Evolutionary conservation across 768 basidiomycete genomes (phyloP).

Genomic region (Wakefieldia striispora): DNA sequence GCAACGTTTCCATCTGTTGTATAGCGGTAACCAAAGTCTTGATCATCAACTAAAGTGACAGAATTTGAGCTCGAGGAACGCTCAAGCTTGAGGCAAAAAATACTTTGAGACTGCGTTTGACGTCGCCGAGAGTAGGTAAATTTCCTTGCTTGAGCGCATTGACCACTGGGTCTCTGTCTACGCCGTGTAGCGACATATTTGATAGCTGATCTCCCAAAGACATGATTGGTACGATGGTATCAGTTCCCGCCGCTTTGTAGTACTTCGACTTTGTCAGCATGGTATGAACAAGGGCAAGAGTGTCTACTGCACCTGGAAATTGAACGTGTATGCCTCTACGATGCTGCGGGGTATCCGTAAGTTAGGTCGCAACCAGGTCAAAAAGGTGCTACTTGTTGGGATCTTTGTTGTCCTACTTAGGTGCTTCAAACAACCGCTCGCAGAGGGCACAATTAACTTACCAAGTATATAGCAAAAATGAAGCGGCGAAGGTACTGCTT

Average conservation of each 20-base stretch:
- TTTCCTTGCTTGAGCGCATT: constrained; percentile 59
- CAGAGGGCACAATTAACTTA: constrained; percentile 32
- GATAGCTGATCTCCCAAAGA: constrained; percentile 60
- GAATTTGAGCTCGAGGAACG: not conserved
- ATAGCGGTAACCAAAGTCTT: constrained; percentile 79
- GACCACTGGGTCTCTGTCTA: constrained; percentile 53
- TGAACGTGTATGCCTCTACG: constrained; percentile 86
- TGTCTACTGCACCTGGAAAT: constrained; percentile 57
- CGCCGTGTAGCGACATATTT: constrained; percentile 45
- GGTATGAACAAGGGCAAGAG: not conserved
- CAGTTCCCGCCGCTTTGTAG: constrained; percentile 59
- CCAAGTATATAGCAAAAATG: constrained; percentile 83
- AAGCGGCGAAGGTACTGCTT: constrained; percentile 84
- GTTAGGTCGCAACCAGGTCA: constrained; percentile 3
- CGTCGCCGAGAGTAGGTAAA: constrained; percentile 72
- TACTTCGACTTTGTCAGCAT: constrained; percentile 48
- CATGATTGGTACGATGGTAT: constrained; percentile 66
- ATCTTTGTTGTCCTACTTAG: constrained; percentile 70
- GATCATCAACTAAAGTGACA: constrained; percentile 53
- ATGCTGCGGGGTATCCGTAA: constrained; percentile 48
- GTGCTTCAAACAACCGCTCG: not conserved
- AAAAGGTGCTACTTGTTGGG: constrained; percentile 65
- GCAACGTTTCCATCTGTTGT: constrained; percentile 74
- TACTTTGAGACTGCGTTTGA: constrained; percentile 81
- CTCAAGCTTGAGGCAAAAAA: not conserved